phyloP scores from a whole-genome alignment of 140 eudicot species.

The Senecio squalidus region DNA sequence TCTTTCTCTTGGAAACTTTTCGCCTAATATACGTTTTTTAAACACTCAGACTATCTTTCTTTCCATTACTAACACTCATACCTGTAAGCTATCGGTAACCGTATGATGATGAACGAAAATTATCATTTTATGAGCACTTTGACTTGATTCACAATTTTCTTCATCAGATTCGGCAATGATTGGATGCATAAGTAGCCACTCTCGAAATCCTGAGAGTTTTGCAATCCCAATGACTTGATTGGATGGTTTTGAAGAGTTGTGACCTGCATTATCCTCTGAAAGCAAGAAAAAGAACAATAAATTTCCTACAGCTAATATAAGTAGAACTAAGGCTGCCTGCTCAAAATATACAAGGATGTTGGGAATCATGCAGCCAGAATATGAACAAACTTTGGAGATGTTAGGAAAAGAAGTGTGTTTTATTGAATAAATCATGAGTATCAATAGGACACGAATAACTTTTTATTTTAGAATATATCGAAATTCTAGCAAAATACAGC shows the following conservation, averaged over 20 bases:
- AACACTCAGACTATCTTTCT: background rate
- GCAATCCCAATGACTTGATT: constrained; percentile 73
- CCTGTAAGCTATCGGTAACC: constrained; percentile 86
- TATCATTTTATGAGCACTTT: constrained; percentile 85
- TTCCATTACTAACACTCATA: constrained; percentile 18
- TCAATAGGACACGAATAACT: no score
- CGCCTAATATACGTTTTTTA: constrained; percentile 6
- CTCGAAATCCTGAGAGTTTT: constrained; percentile 73
- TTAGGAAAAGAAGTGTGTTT: no score
- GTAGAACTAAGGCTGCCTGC: background rate
- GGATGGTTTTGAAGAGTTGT: constrained; percentile 35
- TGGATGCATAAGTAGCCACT: constrained; percentile 96
- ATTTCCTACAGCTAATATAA: constrained; percentile 1
- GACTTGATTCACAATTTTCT: constrained; percentile 35
- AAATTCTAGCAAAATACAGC: no score
- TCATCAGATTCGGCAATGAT: constrained; percentile 52
- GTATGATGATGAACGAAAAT: constrained; percentile 90
- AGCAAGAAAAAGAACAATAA: constrained; percentile 9
- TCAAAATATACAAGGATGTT: background rate
- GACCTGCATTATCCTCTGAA: constrained; percentile 32
- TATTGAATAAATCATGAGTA: no score
- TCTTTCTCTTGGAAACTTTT: background rate
- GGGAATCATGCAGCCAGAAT: no score
- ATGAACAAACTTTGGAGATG: no score
- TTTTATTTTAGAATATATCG: no score